Percentiles rank a stretch among this genome's conserved stretches.
phyloP scores from a whole-genome alignment of 1,284 basidiomycete genomes.

The Xanthoconium separans region DNA sequence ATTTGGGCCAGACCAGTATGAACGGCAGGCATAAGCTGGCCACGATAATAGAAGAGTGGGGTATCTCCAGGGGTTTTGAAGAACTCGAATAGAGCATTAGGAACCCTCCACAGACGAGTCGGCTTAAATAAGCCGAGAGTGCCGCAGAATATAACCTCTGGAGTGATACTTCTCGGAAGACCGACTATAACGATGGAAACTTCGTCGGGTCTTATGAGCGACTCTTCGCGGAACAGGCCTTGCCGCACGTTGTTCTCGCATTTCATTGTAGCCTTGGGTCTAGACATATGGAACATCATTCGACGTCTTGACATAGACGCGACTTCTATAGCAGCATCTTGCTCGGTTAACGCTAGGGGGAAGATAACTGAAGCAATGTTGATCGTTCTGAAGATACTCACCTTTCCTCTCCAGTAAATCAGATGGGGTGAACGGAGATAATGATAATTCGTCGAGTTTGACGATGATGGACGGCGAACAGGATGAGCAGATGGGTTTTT shows the following conservation, averaged over 20 bases:
- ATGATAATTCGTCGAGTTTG: constrained; percentile 9
- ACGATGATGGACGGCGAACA: background rate
- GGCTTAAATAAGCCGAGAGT: constrained; percentile 11
- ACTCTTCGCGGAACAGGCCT: constrained; percentile 8
- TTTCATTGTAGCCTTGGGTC: constrained; percentile 7
- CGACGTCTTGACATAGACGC: constrained; percentile 12
- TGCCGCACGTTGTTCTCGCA: background rate
- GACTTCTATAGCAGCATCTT: constrained; percentile 15
- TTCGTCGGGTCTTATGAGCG: constrained; percentile 5
- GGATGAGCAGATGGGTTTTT: constrained; percentile 1
- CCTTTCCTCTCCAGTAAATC: constrained; percentile 3
- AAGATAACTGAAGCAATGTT: background rate
- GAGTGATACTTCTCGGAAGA: constrained; percentile 8
- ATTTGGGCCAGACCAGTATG: constrained; percentile 2
- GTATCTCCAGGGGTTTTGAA: constrained; percentile 9
- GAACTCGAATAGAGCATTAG: constrained; percentile 14
- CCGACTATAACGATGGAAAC: constrained; percentile 13
- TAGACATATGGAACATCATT: constrained; percentile 11
- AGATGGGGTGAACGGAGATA: constrained; percentile 4
- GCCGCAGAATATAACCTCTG: constrained; percentile 11
- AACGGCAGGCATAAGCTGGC: constrained; percentile 11
- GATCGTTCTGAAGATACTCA: background rate
- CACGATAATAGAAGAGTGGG: constrained; percentile 13
- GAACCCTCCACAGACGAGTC: constrained; percentile 8
- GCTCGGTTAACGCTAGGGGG: constrained; percentile 6